Conservation (phyloP, 2,329 filamentous ascomycete species). For the Xylaria sp. region DNA sequence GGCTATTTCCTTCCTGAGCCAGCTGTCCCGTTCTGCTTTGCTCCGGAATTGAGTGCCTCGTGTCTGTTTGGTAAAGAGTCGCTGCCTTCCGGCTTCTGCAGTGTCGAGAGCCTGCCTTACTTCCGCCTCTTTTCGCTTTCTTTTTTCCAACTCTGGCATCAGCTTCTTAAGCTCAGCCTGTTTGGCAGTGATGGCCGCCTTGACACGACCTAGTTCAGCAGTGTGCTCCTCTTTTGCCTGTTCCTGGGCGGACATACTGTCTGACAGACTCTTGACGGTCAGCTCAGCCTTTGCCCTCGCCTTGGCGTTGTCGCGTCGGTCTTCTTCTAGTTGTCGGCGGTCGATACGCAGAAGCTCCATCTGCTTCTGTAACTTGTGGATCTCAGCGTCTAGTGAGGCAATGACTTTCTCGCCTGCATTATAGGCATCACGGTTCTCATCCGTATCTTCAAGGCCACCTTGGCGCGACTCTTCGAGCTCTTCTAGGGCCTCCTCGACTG, state of each 20-base stretch:
- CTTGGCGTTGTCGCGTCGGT: constrained; percentile 84
- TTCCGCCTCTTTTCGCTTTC: constrained; percentile 77
- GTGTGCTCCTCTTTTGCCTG: constrained; percentile 78
- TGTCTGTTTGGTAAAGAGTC: constrained; percentile 91
- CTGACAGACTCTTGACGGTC: constrained; percentile 82
- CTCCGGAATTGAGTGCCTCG: constrained; percentile 87
- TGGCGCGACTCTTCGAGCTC: constrained; percentile 84
- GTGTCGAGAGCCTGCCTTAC: constrained; percentile 78
- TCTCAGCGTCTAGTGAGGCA: constrained; percentile 78
- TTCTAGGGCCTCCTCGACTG: constrained; percentile 80
- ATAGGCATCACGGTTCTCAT: constrained; percentile 81
- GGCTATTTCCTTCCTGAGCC: constrained; percentile 81
- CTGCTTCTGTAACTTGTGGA: constrained; percentile 82
- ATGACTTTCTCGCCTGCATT: constrained; percentile 83
- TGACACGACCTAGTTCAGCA: constrained; percentile 76
- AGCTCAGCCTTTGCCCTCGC: constrained; percentile 86
- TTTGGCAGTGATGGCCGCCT: constrained; percentile 77
- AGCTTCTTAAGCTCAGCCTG: constrained; percentile 80
- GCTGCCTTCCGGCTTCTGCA: constrained; percentile 78
- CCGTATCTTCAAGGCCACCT: constrained; percentile 84
- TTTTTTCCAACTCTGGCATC: constrained; percentile 79
- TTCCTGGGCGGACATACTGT: constrained; percentile 82
- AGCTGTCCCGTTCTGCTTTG: constrained; percentile 88
- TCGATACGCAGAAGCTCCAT: constrained; percentile 88
- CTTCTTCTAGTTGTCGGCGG: constrained; percentile 86